phyloP scores from a whole-genome alignment of 2,329 filamentous ascomycete species.

The Lecanicillium sp. region DNA sequence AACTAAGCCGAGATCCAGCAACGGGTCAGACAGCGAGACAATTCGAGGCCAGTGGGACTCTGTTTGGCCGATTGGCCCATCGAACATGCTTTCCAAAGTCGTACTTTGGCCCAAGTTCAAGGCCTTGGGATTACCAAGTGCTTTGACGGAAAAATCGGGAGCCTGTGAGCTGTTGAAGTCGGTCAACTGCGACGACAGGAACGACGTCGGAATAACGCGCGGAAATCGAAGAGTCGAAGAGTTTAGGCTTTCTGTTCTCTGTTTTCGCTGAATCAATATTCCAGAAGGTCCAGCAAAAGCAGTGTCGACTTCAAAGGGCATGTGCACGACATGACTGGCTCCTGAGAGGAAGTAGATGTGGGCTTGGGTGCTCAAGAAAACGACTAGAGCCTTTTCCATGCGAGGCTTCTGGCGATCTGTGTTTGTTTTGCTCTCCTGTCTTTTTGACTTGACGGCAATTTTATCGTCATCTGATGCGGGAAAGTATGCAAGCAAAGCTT shows the following conservation, averaged over 20 bases:
- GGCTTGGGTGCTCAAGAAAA: conserved; percentile 86
- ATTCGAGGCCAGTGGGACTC: conserved; percentile 65
- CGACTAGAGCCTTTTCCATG: conserved; percentile 68
- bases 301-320: conserved; percentile 89
- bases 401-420: conserved; percentile 16
- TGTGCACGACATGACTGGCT: conserved; percentile 80
- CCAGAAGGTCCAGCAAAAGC: conserved; percentile 78
- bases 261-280: conserved; percentile 78
- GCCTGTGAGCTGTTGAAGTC: conserved; percentile 45
- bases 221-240: conserved; percentile 51
- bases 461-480: conserved; percentile 44
- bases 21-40: conserved; percentile 78
- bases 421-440: conserved; percentile 10
- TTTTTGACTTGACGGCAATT: conserved; percentile 8
- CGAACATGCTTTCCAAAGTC: conserved; percentile 54
- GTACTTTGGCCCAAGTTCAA: conserved; percentile 46
- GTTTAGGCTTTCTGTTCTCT: conserved; percentile 44
- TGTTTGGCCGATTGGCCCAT: conserved; percentile 44
- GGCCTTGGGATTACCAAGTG: conserved; percentile 48
- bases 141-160: conserved; percentile 51
- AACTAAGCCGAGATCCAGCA: conserved; percentile 79
- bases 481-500: conserved; percentile 82
- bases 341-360: conserved; percentile 90
- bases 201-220: conserved; percentile 73
- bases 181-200: conserved; percentile 63